Evolutionary conservation across 2,329 filamentous ascomycete species (phyloP), one percentile per base, ranked within the genome.

Genomic region (Bertia moriformis): DNA sequence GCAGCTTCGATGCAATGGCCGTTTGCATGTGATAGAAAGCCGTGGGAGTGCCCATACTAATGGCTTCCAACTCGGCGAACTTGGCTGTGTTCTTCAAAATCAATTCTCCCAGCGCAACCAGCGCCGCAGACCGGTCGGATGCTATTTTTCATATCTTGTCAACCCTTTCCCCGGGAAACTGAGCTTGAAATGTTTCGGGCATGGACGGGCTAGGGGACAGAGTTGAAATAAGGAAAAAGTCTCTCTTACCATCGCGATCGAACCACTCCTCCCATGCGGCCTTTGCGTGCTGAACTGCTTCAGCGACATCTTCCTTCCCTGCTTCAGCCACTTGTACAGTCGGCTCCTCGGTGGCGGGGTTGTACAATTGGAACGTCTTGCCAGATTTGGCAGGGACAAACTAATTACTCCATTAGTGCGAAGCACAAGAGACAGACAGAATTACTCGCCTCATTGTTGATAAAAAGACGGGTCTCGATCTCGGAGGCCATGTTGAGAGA

Each of bases 221-320:
- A 1, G 54, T 57, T 0, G 61, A n/a, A n/a, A n/a, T n/a, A n/a
- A n/a, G n/a, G n/a, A n/a, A n/a, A n/a, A n/a, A n/a, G n/a, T n/a
- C n/a, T n/a, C n/a, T n/a, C n/a, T n/a, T n/a, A n/a, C n/a, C n/a
- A n/a, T n/a, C n/a, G n/a, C n/a, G n/a, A n/a, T n/a, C n/a, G n/a
- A n/a, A 57, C 67, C 66, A 71, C 15, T 55, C 54, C 4, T 61
- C 61, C 38, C 63, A 62, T 5, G 65, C 63, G 0, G 55, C 53
- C 42, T 59, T 57, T 17, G 65, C 66, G 4, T 59, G 57, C 4
- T 56, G 54, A 4, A 68, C 61, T 14, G 65, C 63, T 1, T 46
- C 45, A 41, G 67, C 57, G 41, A 60, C 51, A 43, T 69, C 63
- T 18, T 55, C 48, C 22, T 51, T 51, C 14, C 55, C 61, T 3